Base-by-base conservation (phyloP, 108 stramenopile species). In the Mayamaea pseudoterrestris region DNA sequence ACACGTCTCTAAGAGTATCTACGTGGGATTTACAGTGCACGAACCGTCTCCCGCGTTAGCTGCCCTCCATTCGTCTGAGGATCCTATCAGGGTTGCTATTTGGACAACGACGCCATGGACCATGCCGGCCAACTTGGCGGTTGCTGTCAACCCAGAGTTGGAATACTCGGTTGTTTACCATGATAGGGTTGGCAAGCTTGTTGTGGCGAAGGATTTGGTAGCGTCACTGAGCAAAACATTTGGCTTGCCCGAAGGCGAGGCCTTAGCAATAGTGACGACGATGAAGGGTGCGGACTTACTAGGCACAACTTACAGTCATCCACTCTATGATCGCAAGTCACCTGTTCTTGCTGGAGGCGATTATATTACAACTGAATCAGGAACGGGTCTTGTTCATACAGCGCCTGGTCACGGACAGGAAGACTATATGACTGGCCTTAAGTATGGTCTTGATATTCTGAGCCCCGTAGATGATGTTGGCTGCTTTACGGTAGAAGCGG, bases 321-420 rank as follows among this genome's bases (percentile, higher is more conserved):
- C 93, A n/a, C 59, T 95, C 21, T 88, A 87, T 46, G 78, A 82
- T 16, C 74, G 90, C 27, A 69, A 45, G 23, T 87, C 90, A 23
- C 68, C 78, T 0, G 76, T 95, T 5, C 60, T 96, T 41, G 78
- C 83, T 2, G 93, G 96, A 13, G 98, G 96, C 2, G 95, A 95
- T 58, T 96, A 99, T 71, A 97, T 99, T 41, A 96, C 96, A 11
- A 83, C 93, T 11, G 98, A 99, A 45, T 82, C 89, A 21, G 98
- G 98, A 45, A 99, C 96, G 5, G 98, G 98, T 20, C 60, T 99
- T 21, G 98, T 99, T 9, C 98, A 99, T 61, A 99, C 98, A 21
- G 98, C 98, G 1, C 98, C 98, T 9, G 96, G 95, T 0, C 98
- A 99, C 58, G 98, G 98, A 51, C 90, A 93, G 57, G 98, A 99